phyloP scores from a whole-genome alignment of 176 grass and related monocot species.

The Thinopyrum elongatum region DNA sequence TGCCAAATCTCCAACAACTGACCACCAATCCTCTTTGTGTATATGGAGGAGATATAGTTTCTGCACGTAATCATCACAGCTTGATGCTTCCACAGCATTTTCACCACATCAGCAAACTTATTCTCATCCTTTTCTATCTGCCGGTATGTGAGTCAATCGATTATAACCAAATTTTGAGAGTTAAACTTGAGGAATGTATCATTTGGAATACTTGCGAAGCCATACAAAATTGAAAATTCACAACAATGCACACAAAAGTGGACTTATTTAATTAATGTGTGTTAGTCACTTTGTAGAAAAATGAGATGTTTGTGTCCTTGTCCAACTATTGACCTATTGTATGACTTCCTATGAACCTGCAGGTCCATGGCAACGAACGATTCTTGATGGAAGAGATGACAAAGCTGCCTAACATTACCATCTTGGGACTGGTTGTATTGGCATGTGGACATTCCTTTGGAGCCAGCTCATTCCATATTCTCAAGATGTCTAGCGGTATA shows the following conservation, averaged over 20 bases:
- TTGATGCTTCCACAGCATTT: not conserved
- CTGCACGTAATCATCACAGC: not conserved
- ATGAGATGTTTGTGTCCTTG: not conserved
- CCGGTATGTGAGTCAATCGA: not conserved
- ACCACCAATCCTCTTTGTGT: accelerated
- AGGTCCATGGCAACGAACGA: not conserved
- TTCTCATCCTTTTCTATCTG: not conserved
- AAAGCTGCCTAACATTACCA: not conserved
- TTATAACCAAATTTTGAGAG: too few species aligned
- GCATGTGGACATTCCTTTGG: not conserved
- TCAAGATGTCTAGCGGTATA: not conserved
- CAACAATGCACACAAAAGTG: too few species aligned
- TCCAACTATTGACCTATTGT: not conserved
- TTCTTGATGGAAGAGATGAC: not conserved
- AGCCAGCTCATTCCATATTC: not conserved
- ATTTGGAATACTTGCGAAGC: too few species aligned
- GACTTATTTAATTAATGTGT: too few species aligned
- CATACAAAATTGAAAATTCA: too few species aligned
- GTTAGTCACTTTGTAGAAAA: too few species aligned
- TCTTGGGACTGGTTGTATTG: not conserved
- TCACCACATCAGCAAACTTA: not conserved
- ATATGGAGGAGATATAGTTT: not conserved
- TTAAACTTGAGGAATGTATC: too few species aligned
- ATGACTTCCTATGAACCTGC: not conserved
- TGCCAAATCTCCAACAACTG: not conserved